These are phyloP conservation scores for Guyanaporus albipodus DNA, from an alignment of 768 basidiomycete species.

Conservation along the genomic window DNA sequence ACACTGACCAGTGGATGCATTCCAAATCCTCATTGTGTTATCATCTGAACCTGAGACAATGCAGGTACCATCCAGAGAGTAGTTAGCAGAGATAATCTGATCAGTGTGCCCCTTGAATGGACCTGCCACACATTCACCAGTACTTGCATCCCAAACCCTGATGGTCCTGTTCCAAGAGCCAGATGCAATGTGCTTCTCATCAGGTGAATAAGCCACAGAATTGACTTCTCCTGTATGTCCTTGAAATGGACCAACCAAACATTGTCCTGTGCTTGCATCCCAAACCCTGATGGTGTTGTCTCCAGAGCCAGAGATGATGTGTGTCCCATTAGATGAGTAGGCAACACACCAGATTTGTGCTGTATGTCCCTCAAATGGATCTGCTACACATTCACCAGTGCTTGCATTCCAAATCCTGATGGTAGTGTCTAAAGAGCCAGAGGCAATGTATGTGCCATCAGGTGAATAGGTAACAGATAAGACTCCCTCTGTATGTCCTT, in stretches of 20 bases:
- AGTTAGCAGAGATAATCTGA: slow-evolving; percentile 3
- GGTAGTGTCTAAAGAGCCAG: slow-evolving; percentile 11
- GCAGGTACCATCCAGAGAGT: slow-evolving; percentile 12
- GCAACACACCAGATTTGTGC: slow-evolving; percentile 13
- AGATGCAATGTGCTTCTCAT: slow-evolving; percentile 14
- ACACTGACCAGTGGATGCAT: slow-evolving; percentile 6
- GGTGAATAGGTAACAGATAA: slow-evolving; percentile 23
- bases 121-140: not conserved
- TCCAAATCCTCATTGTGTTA: slow-evolving; percentile 4
- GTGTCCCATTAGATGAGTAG: slow-evolving; percentile 23
- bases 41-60: slow-evolving; percentile 16
- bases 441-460: slow-evolving; percentile 14
- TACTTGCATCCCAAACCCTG: slow-evolving; percentile 16
- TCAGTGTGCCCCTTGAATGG: slow-evolving; percentile 3
- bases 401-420: slow-evolving; percentile 20
- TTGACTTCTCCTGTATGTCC: slow-evolving; percentile 13
- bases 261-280: slow-evolving; percentile 11
- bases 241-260: slow-evolving; percentile 13
- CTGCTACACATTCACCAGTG: slow-evolving; percentile 8
- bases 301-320: slow-evolving; percentile 23
- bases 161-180: slow-evolving; percentile 15
- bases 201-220: slow-evolving; percentile 13
- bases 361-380: slow-evolving; percentile 7
- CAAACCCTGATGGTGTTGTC: slow-evolving; percentile 21
- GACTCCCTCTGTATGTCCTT: not conserved